Evolutionary conservation across 2,329 filamentous ascomycete genomes (phyloP).

Genomic region (Thelonectria rubi): DNA sequence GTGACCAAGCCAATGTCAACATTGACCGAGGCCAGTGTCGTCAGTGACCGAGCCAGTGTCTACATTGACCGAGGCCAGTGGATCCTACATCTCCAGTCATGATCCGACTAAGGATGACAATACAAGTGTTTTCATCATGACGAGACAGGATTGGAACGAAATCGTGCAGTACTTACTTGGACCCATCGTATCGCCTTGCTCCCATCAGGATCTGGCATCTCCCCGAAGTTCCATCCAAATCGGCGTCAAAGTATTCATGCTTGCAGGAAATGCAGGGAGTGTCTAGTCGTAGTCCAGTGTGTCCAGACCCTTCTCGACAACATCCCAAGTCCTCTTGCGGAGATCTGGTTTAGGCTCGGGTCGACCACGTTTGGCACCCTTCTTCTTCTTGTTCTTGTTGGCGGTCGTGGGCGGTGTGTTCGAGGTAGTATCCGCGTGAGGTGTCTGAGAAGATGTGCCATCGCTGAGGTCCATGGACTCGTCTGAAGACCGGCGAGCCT

Average conservation of each 20-base stretch:
- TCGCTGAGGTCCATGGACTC: slow-evolving; percentile 30
- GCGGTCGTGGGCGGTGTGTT: slow-evolving; percentile 25
- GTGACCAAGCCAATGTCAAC: too few species aligned
- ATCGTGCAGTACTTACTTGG: slow-evolving; percentile 24
- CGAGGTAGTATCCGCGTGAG: slow-evolving; percentile 22
- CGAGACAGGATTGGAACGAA: slow-evolving; percentile 20
- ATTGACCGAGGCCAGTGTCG: too few species aligned
- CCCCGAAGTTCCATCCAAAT: background rate
- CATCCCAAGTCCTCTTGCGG: slow-evolving; percentile 73
- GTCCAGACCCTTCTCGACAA: slow-evolving; percentile 68
- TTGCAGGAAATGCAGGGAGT: background rate
- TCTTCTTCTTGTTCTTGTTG: slow-evolving; percentile 45
- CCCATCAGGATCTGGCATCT: background rate
- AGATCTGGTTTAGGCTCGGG: slow-evolving; percentile 66
- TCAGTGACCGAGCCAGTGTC: too few species aligned
- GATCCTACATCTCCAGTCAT: slow-evolving; percentile 46
- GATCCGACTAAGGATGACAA: slow-evolving; percentile 98
- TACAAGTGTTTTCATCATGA: slow-evolving; percentile 85
- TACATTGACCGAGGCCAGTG: slow-evolving; percentile 37
- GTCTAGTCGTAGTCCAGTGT: slow-evolving; percentile 66
- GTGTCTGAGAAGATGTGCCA: slow-evolving; percentile 8
- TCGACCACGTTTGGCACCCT: slow-evolving; percentile 50
- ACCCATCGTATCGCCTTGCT: background rate
- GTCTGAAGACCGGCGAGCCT: slow-evolving; percentile 22
- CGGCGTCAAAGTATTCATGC: background rate